Evolutionary conservation across 257 asterid species (phyloP).

Genomic region (Penstemon eatonii): DNA sequence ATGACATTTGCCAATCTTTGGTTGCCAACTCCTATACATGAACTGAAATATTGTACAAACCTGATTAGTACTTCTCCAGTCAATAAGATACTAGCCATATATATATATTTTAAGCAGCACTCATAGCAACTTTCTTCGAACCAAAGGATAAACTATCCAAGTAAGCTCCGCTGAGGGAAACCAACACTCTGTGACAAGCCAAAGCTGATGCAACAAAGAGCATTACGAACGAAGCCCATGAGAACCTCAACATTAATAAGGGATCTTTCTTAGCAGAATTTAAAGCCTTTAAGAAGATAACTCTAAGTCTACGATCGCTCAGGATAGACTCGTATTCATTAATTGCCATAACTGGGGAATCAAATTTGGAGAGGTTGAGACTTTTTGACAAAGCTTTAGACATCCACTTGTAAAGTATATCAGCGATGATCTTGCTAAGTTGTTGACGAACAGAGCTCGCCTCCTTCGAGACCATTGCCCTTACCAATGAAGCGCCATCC

Average conservation of each 20-base stretch:
- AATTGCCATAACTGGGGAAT: slow-evolving; percentile 34
- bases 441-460: slow-evolving; percentile 65
- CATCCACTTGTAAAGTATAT: slow-evolving; percentile 62
- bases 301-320: slow-evolving; percentile 79
- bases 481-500: slow-evolving; percentile 81
- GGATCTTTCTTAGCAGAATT: slow-evolving; percentile 68
- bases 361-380: slow-evolving; percentile 29
- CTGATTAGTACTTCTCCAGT: neutral
- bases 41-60: neutral
- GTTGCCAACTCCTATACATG: neutral
- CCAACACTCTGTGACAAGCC: slow-evolving; percentile 61
- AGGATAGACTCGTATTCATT: slow-evolving; percentile 45
- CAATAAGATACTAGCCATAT: neutral
- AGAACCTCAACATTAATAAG: slow-evolving; percentile 55
- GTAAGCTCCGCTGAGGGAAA: slow-evolving; percentile 44
- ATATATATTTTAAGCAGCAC: slow-evolving; percentile 32
- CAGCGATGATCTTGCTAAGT: slow-evolving; percentile 55
- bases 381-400: slow-evolving; percentile 39
- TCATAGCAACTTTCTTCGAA: slow-evolving; percentile 42
- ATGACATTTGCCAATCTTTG: neutral
- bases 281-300: slow-evolving; percentile 61
- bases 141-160: slow-evolving; percentile 43
- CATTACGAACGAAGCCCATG: slow-evolving; percentile 57
- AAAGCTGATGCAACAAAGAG: slow-evolving; percentile 56
- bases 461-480: slow-evolving; percentile 65